phyloP scores from a whole-genome alignment of 2,329 filamentous ascomycete species.

The Coleophoma eucalyptorum region DNA sequence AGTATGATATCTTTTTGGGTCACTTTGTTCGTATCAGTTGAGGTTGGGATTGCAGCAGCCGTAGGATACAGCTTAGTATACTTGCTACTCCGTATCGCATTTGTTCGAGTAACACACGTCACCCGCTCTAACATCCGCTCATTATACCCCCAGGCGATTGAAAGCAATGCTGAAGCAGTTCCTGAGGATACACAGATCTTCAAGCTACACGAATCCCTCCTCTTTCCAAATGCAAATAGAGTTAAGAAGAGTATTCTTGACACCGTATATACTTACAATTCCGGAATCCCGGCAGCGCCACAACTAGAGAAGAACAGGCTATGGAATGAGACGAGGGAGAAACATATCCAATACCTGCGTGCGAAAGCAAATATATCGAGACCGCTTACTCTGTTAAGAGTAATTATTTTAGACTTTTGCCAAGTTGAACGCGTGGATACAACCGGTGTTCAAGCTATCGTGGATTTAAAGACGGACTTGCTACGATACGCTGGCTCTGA shows the following conservation, averaged over 20 bases:
- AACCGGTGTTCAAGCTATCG: background rate
- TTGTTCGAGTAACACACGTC: background rate
- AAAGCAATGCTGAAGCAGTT: background rate
- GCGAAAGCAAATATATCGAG: background rate
- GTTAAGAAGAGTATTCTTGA: background rate
- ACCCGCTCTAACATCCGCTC: background rate
- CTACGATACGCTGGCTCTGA: background rate
- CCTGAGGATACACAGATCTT: background rate
- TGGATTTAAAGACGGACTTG: background rate
- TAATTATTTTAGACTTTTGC: background rate
- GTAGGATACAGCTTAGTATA: slow-evolving; percentile 18
- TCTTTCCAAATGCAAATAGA: background rate
- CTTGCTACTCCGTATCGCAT: background rate
- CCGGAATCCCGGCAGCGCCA: background rate
- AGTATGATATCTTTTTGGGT: slow-evolving; percentile 64
- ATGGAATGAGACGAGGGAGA: background rate
- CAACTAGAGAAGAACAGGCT: background rate
- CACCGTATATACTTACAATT: background rate
- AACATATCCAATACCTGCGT: background rate
- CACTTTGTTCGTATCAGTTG: slow-evolving; percentile 58
- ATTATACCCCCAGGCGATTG: background rate
- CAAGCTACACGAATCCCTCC: background rate
- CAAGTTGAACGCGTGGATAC: background rate
- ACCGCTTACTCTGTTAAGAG: background rate
- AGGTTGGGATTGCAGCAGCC: slow-evolving; percentile 40